Percentiles rank a stretch among this genome's conserved stretches.
Conservation (phyloP, 2,329 filamentous ascomycete genomes). For the Dactylellina sp. region DNA sequence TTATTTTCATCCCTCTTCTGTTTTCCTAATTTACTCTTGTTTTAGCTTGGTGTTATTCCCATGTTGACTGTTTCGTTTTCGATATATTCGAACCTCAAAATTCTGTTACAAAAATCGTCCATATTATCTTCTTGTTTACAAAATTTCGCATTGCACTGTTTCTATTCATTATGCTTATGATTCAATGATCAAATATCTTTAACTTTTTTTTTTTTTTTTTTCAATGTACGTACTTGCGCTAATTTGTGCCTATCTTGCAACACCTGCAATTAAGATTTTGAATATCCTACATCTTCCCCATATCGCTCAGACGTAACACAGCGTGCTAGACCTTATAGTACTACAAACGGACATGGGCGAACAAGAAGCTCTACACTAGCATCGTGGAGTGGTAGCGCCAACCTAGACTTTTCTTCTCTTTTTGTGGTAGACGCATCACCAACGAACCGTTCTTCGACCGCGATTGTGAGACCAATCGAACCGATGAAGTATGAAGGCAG, state of each 20-base stretch:
- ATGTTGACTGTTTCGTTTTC: too few species aligned
- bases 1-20: background rate
- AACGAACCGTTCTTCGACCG: background rate
- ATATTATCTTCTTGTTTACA: too few species aligned
- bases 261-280: constrained; percentile 26
- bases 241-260: constrained; percentile 20
- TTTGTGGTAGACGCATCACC: constrained; percentile 2
- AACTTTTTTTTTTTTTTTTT: constrained; percentile 2
- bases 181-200: too few species aligned
- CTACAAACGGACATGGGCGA: background rate
- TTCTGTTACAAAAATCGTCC: too few species aligned
- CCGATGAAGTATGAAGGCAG: constrained; percentile 19
- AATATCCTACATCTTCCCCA: background rate
- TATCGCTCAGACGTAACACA: constrained; percentile 8
- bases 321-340: constrained; percentile 15
- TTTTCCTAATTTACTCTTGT: constrained; percentile 9
- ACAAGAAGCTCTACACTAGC: constrained; percentile 12
- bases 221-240: constrained; percentile 20
- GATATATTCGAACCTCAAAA: too few species aligned
- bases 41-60: background rate
- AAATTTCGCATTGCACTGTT: too few species aligned
- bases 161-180: background rate
- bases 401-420: constrained; percentile 23
- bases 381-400: constrained; percentile 12
- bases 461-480: constrained; percentile 2